These are phyloP conservation scores for Lodderomyces orthopsilosis DNA, from an alignment of 1,139 yeast genomes.

Conservation along the genomic window DNA sequence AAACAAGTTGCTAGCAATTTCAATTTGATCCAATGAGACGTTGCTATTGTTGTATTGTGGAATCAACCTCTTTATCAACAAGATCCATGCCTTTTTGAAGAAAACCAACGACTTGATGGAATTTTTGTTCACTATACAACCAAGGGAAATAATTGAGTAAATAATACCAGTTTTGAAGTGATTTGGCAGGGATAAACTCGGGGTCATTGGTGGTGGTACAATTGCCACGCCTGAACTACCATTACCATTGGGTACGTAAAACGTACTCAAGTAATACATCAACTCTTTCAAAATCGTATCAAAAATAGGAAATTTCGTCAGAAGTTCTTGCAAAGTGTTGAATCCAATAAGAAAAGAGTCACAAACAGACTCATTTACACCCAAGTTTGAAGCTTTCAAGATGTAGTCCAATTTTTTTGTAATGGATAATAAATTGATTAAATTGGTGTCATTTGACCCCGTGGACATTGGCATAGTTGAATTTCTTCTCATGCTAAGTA, in stretches of 20 bases:
- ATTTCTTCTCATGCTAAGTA: slow-evolving; percentile 3
- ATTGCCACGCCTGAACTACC: not conserved
- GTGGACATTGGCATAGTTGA: slow-evolving; percentile 5
- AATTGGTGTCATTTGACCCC: slow-evolving; percentile 20
- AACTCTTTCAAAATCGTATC: slow-evolving; percentile 23
- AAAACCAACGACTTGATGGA: slow-evolving; percentile 26
- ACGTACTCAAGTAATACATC: slow-evolving; percentile 25
- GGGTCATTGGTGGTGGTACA: slow-evolving; percentile 3
- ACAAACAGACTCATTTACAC: slow-evolving; percentile 16
- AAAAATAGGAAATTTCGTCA: slow-evolving; percentile 22
- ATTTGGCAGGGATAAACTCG: slow-evolving; percentile 8
- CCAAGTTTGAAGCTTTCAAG: slow-evolving; percentile 9
- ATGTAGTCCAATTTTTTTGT: slow-evolving; percentile 25
- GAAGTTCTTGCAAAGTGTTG: slow-evolving; percentile 19
- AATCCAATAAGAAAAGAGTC: slow-evolving; percentile 37
- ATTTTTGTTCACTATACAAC: slow-evolving; percentile 20
- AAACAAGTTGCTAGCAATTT: slow-evolving; percentile 35
- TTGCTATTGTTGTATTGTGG: slow-evolving; percentile 40
- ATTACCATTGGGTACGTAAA: slow-evolving; percentile 5
- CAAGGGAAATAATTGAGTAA: slow-evolving; percentile 27
- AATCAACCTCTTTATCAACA: slow-evolving; percentile 41
- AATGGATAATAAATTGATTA: slow-evolving; percentile 34
- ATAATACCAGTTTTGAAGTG: slow-evolving; percentile 30
- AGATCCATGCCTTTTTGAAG: slow-evolving; percentile 44
- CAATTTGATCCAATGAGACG: slow-evolving; percentile 39